Evolutionary conservation across 2,329 filamentous ascomycete species (phyloP).

Genomic region (Cladobotryum protrusum): DNA sequence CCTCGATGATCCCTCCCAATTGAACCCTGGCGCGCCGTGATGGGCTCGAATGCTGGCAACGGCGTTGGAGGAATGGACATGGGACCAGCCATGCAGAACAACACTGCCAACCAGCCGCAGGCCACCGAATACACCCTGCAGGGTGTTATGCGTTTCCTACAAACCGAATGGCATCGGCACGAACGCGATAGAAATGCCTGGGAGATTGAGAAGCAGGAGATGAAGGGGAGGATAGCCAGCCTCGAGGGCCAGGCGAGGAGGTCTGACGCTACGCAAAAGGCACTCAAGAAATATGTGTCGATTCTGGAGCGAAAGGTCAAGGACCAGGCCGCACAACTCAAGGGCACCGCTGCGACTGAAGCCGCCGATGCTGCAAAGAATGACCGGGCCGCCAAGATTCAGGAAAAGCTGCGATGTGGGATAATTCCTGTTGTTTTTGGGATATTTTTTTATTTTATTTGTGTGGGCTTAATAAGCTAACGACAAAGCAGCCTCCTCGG

Average conservation of each 20-base stretch:
- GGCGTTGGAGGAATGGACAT: conserved; percentile 42
- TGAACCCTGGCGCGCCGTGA: conserved; percentile 31
- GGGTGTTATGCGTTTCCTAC: conserved; percentile 96
- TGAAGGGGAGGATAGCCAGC: conserved; percentile 94
- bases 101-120: conserved; percentile 45
- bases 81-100: conserved; percentile 39
- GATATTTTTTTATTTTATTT: background rate
- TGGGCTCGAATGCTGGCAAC: conserved; percentile 39
- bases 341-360: conserved; percentile 35
- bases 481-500: conserved; percentile 21
- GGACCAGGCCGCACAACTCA: conserved; percentile 69
- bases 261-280: conserved; percentile 81
- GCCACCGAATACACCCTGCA: conserved; percentile 58
- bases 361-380: conserved; percentile 41
- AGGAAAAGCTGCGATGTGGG: conserved; percentile 52
- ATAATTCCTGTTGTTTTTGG: conserved; percentile 5
- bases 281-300: conserved; percentile 80
- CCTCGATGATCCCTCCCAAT: conserved; percentile 33
- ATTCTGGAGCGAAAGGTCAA: conserved; percentile 86
- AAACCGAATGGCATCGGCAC: conserved; percentile 98
- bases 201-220: conserved; percentile 98
- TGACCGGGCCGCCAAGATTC: conserved; percentile 46
- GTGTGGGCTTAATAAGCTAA: conserved; percentile 9
- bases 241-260: conserved; percentile 86
- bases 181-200: conserved; percentile 96